These are phyloP conservation scores for Suillus occidentalis DNA, from an alignment of 768 basidiomycete species.

Conservation along the genomic window DNA sequence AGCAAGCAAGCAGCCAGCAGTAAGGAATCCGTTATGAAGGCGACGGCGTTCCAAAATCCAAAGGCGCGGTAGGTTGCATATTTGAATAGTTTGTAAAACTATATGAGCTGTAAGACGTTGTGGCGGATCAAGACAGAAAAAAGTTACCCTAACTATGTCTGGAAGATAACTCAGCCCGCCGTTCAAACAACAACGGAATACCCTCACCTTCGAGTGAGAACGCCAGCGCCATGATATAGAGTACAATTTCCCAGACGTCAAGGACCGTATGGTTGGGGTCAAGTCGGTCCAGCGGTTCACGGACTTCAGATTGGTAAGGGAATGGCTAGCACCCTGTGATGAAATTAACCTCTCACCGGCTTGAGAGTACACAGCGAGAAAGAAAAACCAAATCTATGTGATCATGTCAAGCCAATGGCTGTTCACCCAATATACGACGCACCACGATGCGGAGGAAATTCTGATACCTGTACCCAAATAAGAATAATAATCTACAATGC, in stretches of 20 bases:
- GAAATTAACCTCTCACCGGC: slow-evolving; percentile 55
- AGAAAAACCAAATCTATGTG: slow-evolving; percentile 57
- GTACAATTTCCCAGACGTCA: slow-evolving; percentile 76
- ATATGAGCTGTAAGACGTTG: neutral
- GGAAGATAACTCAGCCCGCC: slow-evolving; percentile 32
- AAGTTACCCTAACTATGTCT: slow-evolving; percentile 27
- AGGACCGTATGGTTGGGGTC: slow-evolving; percentile 53
- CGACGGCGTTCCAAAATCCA: slow-evolving; percentile 74
- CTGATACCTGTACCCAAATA: slow-evolving; percentile 60
- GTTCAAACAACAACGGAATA: slow-evolving; percentile 39
- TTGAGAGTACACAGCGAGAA: slow-evolving; percentile 79
- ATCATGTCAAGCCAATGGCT: neutral
- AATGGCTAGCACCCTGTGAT: slow-evolving; percentile 1
- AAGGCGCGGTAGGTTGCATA: slow-evolving; percentile 83
- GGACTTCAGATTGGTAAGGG: slow-evolving; percentile 43
- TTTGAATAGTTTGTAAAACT: slow-evolving; percentile 71
- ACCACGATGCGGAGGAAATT: slow-evolving; percentile 76
- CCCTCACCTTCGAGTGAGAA: slow-evolving; percentile 76
- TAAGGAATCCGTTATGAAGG: slow-evolving; percentile 70
- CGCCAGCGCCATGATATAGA: slow-evolving; percentile 78
- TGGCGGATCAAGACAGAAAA: neutral
- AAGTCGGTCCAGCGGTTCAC: slow-evolving; percentile 73
- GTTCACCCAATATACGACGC: neutral
- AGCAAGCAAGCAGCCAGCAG: slow-evolving; percentile 73
- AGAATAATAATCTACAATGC: neutral